Evolutionary conservation across 805 yeast species (phyloP), one percentile per base, ranked within the genome.

Genomic region (Crinitomyces ghanaensis): DNA sequence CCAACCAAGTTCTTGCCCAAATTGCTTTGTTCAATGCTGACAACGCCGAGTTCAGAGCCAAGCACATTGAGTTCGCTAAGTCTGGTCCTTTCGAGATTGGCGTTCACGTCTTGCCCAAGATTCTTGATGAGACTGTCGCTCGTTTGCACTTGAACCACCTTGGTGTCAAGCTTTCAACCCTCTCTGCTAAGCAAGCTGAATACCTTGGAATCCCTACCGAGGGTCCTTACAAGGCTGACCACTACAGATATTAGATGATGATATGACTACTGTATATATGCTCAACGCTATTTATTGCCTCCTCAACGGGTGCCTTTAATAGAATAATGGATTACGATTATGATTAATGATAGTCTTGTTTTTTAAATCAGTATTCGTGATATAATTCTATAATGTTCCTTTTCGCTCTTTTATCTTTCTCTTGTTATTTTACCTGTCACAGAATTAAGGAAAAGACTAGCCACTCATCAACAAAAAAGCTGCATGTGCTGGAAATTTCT

Each of bases 1-100:
- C 96, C 54, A 88, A 88, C 82, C 98, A 88, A 73, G 97, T 88
- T 46, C 74, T 88, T 61, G 98, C 98, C 53, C 98, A 88, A 72
- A 88, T 86, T 57, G 97, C 96, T 55, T 70, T 86, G 61, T 88
- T 71, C 93, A 88, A 85, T 66, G 76, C 93, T 55, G 57, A 77
- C 45, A 85, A 88, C 68, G 66, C 61, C 41, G 74, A 59, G 44
- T 88, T 91, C 83, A 79, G 81, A 66, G 53, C 70, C 45, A 63
- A 77, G 62, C 78, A 65, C 66, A 78, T 83, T 45, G 97, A 88
- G 73, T 88, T 91, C 64, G 72, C 82, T 61, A 82, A 81, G 72
- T 73, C 91, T 49, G 95, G 93, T 59, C 79, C 86, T 55, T 91
- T 85, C 68, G 74, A 70, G 47, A 65, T 81, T 49, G 95, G 93